Evolutionary conservation across 2,329 filamentous ascomycete genomes (phyloP), one percentile per base, ranked within the genome.

Genomic region (Tricladium varicosporioides): DNA sequence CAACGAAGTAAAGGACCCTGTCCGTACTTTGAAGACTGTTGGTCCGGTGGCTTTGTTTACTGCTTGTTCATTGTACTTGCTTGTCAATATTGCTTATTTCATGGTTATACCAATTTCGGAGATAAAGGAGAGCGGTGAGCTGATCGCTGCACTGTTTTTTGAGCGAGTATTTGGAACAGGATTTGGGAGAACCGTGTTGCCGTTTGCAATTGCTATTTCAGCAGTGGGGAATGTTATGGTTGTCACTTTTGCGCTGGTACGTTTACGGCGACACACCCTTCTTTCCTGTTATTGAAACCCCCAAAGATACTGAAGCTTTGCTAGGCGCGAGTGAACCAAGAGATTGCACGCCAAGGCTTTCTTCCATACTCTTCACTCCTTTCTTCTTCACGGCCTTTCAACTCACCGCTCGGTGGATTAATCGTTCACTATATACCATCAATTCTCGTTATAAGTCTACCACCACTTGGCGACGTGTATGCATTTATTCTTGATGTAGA

Each of bases 391-490:
- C 55, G 61, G 18, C 57, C 64, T 1, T 63, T 65, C 48, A 53
- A 57, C 14, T 57, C 57, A 33, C 72, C 72, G 1, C 49, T 65
- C 5, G 69, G 71, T 14, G 72, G 72, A n/a, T 69, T 83, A 14
- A 75, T 78, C 11, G 78, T 88, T 49, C 81, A 87, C 60, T 87
- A 84, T 66, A 74, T 85, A 22, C 83, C 84, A 15, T 87, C 84
- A 1, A 78, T 79, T 14, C 71, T 87, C 18, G 78, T 82, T 2
- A 83, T 78, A 16, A 72, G 80, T 0, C 75, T 80, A 1, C 77
- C 76, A 3, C 80, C 80, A 10, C 78, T 78, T 0, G 72, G 72
- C 1, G 63, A 67, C 36, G 63, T 67, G 9, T 68, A 68, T 27
- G 62, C 62, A 9, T 74, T 74, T 59, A 70, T 74, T 8, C 69